Evolutionary conservation across 192 early-diverging fungal genomes (phyloP), one percentile per base, ranked within the genome.

Genomic region (Coemansia reversa): DNA sequence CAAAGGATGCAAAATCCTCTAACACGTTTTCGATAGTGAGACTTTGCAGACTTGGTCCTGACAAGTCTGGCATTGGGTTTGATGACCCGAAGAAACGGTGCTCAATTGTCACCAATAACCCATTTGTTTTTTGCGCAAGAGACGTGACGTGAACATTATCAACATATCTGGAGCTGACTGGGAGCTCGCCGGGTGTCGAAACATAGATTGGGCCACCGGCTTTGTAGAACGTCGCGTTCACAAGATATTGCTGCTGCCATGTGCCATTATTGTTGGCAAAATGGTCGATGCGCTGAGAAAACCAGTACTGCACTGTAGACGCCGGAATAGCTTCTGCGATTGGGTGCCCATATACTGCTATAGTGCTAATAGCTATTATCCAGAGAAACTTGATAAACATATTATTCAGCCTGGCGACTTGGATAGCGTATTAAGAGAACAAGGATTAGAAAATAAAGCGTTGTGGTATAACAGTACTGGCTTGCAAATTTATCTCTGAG

Each of bases 71-170:
- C 55, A 73, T 55, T 16, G 83, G 81, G 51, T 80, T 83, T 4
- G 84, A 84, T 16, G 55, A 65, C 7, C 87, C 87, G 51, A 85
- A 88, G 68, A 78, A 88, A 29, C 88, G 55, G 47, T 88, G 89
- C 65, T 90, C 86, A 12, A 88, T 22, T 0, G 69, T 60, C 8
- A 89, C 79, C 0, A 88, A 53, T 5, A 87, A 57, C 9, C 81
- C 88, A 50, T 73, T 71, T 5, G 82, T 84, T 20, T 61, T 60
- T 53, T 83, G 72, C 0, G 85, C 85, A 27, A 88, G 52, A 27
- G 74, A 62, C 11, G 64, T 61, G 11, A 66, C 18, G 32, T 70
- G 65, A 4, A 56, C 63, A 0, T 29, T 42, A 33, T 72, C 66
- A 19, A 70, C 61, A 20, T 57, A 66, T 18, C 25, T 48, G 57